Evolutionary conservation across 768 basidiomycete genomes (phyloP).

Genomic region (Lactarius pseudohatsudake): DNA sequence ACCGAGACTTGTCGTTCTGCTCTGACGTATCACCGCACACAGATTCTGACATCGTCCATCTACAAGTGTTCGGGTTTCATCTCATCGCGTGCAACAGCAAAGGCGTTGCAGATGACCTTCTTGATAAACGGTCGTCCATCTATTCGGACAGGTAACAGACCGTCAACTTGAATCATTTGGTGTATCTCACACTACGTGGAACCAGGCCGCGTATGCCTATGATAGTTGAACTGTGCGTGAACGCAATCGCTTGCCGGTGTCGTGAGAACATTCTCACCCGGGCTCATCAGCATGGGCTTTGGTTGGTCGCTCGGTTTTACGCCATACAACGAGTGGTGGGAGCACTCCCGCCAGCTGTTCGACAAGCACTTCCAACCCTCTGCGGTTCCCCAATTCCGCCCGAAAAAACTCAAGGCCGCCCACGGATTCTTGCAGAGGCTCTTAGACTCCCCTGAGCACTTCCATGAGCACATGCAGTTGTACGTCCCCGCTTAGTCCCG

Average conservation of each 20-base stretch:
- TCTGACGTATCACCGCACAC: not conserved
- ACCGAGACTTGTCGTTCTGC: not conserved
- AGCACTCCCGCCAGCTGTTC: slow-evolving; percentile 36
- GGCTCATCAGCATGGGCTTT: slow-evolving; percentile 25
- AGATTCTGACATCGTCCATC: slow-evolving; percentile 36
- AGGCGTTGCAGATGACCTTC: slow-evolving; percentile 38
- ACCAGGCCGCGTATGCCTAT: slow-evolving; percentile 28
- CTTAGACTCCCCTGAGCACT: slow-evolving; percentile 36
- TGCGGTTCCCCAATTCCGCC: slow-evolving; percentile 33
- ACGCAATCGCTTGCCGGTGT: no score
- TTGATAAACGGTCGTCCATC: slow-evolving; percentile 41
- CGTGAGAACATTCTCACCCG: not conserved
- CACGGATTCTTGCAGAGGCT: slow-evolving; percentile 38
- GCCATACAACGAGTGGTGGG: slow-evolving; percentile 39
- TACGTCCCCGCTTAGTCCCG: slow-evolving; percentile 23
- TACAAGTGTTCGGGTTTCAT: slow-evolving; percentile 32
- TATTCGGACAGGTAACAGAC: slow-evolving; percentile 37
- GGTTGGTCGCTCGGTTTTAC: slow-evolving; percentile 31
- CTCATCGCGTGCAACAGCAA: slow-evolving; percentile 39
- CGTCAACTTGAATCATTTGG: not conserved
- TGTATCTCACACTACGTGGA: not conserved
- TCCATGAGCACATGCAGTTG: slow-evolving; percentile 40
- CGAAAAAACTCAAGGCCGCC: slow-evolving; percentile 35
- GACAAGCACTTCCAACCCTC: slow-evolving; percentile 32
- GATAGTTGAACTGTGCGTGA: slow-evolving; percentile 27